Percentiles rank a stretch among this genome's conserved stretches.
Conservation (phyloP, 441 rosid genomes). For the Codiaeum variegatum region DNA sequence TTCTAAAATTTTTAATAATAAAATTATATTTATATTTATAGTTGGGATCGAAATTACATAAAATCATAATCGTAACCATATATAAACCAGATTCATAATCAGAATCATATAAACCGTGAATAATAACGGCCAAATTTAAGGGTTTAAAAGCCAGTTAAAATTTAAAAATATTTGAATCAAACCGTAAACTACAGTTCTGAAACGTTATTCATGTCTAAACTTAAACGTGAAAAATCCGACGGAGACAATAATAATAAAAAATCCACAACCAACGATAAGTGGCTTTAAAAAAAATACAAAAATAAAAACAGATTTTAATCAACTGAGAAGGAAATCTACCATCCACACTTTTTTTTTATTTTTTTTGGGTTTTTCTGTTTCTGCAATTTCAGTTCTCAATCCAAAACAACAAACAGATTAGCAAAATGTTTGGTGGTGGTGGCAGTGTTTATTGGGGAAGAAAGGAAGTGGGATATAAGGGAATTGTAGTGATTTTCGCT, state of each 20-base stretch:
- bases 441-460: conserved; percentile 57
- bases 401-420: neutral
- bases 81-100: no score
- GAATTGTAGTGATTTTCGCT: conserved; percentile 65
- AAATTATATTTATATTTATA: no score
- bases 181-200: no score
- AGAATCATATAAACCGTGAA: no score
- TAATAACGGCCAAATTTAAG: no score
- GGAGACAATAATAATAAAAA: conserved; percentile 4
- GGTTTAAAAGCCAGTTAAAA: no score
- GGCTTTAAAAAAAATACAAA: neutral
- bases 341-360: neutral
- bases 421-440: conserved; percentile 42
- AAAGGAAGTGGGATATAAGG: conserved; percentile 37
- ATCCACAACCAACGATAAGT: neutral
- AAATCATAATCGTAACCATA: no score
- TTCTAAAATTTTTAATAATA: no score
- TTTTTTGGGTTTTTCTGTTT: no score
- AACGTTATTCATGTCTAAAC: no score
- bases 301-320: neutral
- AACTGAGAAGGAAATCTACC: neutral
- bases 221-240: conserved; percentile 13
- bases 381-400: neutral
- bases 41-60: no score
- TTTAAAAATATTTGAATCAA: no score